Evolutionary conservation across 2,329 filamentous ascomycete genomes (phyloP).

Genomic region (Cryphonectria radicalis): DNA sequence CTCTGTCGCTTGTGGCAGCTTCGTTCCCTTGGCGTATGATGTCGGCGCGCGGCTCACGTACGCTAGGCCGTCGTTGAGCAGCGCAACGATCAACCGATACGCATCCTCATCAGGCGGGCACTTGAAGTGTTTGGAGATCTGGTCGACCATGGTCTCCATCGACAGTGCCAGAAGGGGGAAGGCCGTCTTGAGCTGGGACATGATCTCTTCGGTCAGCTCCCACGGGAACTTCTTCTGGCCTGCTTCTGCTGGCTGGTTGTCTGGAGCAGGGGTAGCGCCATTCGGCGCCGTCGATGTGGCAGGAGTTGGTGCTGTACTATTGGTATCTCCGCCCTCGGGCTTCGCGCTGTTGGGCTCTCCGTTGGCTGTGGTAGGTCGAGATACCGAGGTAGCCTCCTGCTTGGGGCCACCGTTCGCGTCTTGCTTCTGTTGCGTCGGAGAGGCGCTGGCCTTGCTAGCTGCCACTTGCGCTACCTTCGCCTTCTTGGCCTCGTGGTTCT

Average conservation of each 20-base stretch:
- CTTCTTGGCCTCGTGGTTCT: constrained; percentile 77
- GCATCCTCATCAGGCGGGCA: constrained; percentile 98
- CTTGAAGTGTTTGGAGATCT: constrained; percentile 99
- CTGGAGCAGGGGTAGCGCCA: constrained; percentile 27
- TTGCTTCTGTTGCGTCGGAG: constrained; percentile 57
- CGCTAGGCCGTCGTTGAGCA: constrained; percentile 92
- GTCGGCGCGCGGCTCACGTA: constrained; percentile 88
- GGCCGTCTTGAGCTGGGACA: constrained; percentile 92
- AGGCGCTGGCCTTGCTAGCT: constrained; percentile 50
- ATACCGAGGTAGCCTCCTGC: constrained; percentile 38
- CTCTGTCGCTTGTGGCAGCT: constrained; percentile 87
- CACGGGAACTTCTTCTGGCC: constrained; percentile 78
- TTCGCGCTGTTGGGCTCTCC: constrained; percentile 50
- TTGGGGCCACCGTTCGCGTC: constrained; percentile 46
- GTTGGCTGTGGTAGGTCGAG: constrained; percentile 57
- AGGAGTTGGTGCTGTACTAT: constrained; percentile 24
- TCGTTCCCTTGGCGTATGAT: constrained; percentile 88
- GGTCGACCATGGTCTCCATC: constrained; percentile 99
- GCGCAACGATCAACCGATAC: constrained; percentile 93
- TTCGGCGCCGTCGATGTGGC: constrained; percentile 27
- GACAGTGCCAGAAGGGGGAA: constrained; percentile 94
- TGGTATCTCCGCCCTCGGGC: constrained; percentile 47
- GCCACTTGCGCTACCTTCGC: constrained; percentile 54
- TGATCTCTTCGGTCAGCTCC: constrained; percentile 96
- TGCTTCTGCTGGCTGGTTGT: constrained; percentile 36